phyloP scores from a whole-genome alignment of 805 yeast genomes.

The Schizosaccharomyces lindneri region DNA sequence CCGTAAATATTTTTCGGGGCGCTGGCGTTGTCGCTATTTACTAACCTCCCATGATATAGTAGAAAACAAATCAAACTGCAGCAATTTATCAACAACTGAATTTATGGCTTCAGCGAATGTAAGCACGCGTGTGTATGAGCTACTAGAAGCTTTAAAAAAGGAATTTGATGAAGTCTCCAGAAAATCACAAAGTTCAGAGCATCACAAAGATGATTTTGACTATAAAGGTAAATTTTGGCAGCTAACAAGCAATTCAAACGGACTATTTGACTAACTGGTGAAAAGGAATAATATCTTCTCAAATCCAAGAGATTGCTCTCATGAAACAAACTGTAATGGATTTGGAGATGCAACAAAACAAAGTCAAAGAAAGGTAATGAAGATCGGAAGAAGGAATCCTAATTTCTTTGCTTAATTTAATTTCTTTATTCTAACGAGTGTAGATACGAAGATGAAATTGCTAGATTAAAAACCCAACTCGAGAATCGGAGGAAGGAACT shows the following conservation, averaged over 20 bases:
- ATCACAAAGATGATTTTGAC: constrained; percentile 85
- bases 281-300: constrained; percentile 14
- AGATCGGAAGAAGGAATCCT: constrained; percentile 30
- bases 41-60: constrained; percentile 8
- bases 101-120: constrained; percentile 10
- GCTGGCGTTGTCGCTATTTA: constrained; percentile 7
- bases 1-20: no score
- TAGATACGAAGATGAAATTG: constrained; percentile 67
- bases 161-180: constrained; percentile 67
- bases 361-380: constrained; percentile 67
- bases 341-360: constrained; percentile 78
- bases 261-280: neutral
- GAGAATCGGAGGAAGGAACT: constrained; percentile 48
- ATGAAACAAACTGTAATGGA: constrained; percentile 85
- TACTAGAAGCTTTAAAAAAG: constrained; percentile 72
- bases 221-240: constrained; percentile 24
- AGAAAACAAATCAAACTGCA: no score
- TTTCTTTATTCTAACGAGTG: constrained; percentile 13
- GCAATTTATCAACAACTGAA: neutral
- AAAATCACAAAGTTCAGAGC: constrained; percentile 64
- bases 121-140: constrained; percentile 32
- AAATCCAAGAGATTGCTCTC: constrained; percentile 77
- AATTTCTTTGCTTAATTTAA: constrained; percentile 20
- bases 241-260: no score
- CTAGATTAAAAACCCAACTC: constrained; percentile 60